Percentiles rank a stretch among this genome's conserved stretches.
These are phyloP conservation scores for Ophiostoma piceae DNA, from an alignment of 2,329 filamentous ascomycete genomes.

Conservation along the genomic window DNA sequence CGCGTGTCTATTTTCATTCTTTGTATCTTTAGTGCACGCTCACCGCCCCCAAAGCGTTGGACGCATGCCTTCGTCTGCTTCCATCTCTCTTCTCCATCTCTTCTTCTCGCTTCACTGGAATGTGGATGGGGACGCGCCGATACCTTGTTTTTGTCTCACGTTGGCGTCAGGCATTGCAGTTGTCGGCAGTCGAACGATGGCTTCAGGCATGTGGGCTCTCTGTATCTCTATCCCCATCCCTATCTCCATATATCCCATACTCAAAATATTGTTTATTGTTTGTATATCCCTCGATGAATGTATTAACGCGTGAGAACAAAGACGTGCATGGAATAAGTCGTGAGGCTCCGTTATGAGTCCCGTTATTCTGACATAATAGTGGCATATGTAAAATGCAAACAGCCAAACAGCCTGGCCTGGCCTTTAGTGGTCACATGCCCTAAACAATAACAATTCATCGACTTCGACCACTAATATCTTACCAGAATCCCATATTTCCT, in stretches of 20 bases:
- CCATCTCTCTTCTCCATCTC: neutral
- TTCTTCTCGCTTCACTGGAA: constrained; percentile 6
- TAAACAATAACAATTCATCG: constrained; percentile 2
- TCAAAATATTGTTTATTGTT: neutral
- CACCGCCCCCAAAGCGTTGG: neutral
- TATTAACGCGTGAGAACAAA: constrained; percentile 5
- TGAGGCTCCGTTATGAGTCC: constrained; percentile 1
- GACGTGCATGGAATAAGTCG: neutral
- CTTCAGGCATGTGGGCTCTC: neutral
- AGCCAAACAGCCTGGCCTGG: constrained; percentile 7
- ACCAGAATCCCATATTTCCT: neutral
- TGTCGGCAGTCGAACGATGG: neutral
- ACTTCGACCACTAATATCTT: neutral
- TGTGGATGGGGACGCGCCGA: constrained; percentile 10
- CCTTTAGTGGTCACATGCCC: neutral
- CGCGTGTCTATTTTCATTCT: neutral
- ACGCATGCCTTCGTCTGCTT: neutral
- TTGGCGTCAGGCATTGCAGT: neutral
- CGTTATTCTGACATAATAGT: constrained; percentile 3
- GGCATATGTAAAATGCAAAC: neutral
- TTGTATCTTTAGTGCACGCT: neutral
- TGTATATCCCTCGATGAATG: neutral
- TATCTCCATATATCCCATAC: neutral
- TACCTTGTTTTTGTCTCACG: constrained; percentile 7
- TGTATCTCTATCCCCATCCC: neutral